phyloP scores from a whole-genome alignment of 192 early-diverging fungal genomes.

The Haplosporangium gracile region DNA sequence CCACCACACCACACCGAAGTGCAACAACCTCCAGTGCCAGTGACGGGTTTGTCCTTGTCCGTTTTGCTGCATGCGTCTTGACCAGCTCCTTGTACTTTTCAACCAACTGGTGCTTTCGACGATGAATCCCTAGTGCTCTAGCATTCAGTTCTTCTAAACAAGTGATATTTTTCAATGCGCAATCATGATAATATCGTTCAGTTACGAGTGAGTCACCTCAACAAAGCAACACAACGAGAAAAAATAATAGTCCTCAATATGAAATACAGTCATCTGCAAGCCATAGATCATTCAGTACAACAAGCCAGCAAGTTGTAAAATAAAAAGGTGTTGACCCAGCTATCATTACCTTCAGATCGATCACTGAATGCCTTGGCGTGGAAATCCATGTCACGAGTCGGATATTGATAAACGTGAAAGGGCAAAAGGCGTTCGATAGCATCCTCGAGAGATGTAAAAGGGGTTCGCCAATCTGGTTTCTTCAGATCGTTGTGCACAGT shows the following conservation, averaged over 20 bases:
- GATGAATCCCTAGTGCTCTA: conserved; percentile 15
- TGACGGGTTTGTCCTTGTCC: conserved; percentile 21
- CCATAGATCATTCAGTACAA: not conserved
- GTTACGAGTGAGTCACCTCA: too few relatives aligned
- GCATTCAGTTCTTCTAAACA: conserved; percentile 26
- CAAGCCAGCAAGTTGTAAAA: not conserved
- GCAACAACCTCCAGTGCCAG: conserved; percentile 29
- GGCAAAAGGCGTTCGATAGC: conserved; percentile 76
- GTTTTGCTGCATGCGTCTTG: conserved; percentile 19
- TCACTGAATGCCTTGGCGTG: conserved; percentile 42
- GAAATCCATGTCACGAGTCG: conserved; percentile 59
- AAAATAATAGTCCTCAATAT: not conserved
- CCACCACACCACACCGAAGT: conserved; percentile 22
- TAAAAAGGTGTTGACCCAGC: not conserved
- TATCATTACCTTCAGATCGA: conserved; percentile 20
- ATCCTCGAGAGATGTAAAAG: conserved; percentile 72
- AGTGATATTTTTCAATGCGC: not conserved
- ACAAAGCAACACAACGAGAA: not conserved
- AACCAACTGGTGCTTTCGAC: conserved; percentile 12
- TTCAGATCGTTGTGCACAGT: conserved; percentile 21
- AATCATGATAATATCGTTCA: too few relatives aligned
- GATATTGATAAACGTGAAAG: conserved; percentile 82
- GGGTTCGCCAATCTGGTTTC: conserved; percentile 69
- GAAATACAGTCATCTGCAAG: not conserved
- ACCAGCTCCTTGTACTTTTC: conserved; percentile 16